These are phyloP conservation scores for Candida sp. DNA, from an alignment of 1,139 yeast species.

Conservation along the genomic window DNA sequence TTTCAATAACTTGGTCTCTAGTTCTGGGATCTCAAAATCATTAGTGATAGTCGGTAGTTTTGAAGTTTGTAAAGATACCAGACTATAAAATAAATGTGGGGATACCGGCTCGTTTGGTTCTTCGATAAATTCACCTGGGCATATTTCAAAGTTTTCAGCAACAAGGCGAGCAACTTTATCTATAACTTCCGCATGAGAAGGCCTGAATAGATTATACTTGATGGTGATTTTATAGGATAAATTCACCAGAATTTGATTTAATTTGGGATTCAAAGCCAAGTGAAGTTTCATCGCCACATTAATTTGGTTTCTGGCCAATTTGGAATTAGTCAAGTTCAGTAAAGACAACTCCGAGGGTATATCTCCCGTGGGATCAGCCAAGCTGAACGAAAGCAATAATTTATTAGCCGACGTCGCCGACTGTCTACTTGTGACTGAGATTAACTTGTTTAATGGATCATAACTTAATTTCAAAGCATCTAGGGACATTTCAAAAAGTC, in stretches of 20 bases:
- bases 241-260: slow-evolving; percentile 5
- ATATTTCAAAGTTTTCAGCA: neutral
- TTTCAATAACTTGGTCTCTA: slow-evolving; percentile 46
- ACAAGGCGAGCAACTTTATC: slow-evolving; percentile 1
- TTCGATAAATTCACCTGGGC: neutral
- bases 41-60: slow-evolving; percentile 15
- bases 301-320: slow-evolving; percentile 5
- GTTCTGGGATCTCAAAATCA: slow-evolving; percentile 39
- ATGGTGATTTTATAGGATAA: slow-evolving; percentile 7
- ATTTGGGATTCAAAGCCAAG: slow-evolving; percentile 4
- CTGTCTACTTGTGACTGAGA: neutral
- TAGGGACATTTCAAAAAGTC: neutral
- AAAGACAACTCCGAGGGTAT: slow-evolving; percentile 6
- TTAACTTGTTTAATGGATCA: neutral
- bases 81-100: slow-evolving; percentile 31
- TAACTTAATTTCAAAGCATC: neutral
- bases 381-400: neutral
- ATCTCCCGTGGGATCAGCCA: neutral
- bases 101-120: slow-evolving; percentile 10
- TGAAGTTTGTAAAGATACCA: slow-evolving; percentile 30
- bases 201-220: slow-evolving; percentile 4
- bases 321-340: slow-evolving; percentile 2
- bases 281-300: slow-evolving; percentile 1
- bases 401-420: neutral
- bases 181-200: slow-evolving; percentile 4